These are phyloP conservation scores for Anethum foeniculum DNA, from an alignment of 140 eudicot species.

Conservation along the genomic window DNA sequence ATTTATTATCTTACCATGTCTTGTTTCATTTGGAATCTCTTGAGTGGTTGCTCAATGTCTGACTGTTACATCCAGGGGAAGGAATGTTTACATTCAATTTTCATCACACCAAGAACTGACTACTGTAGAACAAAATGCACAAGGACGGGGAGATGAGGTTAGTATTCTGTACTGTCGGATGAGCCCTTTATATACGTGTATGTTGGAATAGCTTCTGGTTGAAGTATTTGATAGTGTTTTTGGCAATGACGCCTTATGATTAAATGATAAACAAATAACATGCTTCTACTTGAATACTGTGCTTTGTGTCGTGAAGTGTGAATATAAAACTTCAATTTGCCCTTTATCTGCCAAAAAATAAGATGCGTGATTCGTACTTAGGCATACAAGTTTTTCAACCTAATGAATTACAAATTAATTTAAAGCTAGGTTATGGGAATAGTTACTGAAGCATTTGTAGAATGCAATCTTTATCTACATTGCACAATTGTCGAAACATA, in stretches of 20 bases:
- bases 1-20: not conserved
- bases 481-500: not conserved
- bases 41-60: slow-evolving; percentile 7
- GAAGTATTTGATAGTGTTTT: not conserved
- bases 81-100: slow-evolving; percentile 88
- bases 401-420: not conserved
- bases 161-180: slow-evolving; percentile 6
- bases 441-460: not conserved
- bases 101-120: slow-evolving; percentile 96
- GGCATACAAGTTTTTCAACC: not conserved
- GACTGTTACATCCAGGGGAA: slow-evolving; percentile 48
- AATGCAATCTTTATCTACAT: not conserved
- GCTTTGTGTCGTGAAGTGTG: not conserved
- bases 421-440: not conserved
- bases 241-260: not conserved
- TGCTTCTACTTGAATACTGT: not conserved
- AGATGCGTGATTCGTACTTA: not conserved
- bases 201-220: not conserved
- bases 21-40: not conserved
- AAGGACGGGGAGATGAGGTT: slow-evolving; percentile 96
- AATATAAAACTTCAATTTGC: not conserved
- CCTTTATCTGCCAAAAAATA: not conserved
- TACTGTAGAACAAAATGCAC: slow-evolving; percentile 82
- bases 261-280: slow-evolving; percentile 1
- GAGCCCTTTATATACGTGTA: not conserved